Evolutionary conservation across 2,329 filamentous ascomycete species (phyloP), one percentile per base, ranked within the genome.

Genomic region (Cladosporium sp.): DNA sequence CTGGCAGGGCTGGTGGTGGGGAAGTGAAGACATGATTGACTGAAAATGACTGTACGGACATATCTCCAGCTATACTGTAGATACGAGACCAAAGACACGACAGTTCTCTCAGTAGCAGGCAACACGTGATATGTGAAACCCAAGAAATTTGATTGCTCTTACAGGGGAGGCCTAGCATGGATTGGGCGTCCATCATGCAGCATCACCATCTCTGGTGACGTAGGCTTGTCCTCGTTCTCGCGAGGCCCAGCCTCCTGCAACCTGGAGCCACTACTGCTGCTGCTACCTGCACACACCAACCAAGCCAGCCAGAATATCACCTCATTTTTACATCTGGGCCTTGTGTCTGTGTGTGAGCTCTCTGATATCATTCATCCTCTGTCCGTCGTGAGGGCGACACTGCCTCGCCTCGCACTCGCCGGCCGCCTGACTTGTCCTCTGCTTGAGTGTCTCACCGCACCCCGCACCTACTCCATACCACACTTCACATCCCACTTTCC

Each of bases 361-460:
- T 36, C 32, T 36, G 32, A 36, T 36, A 36, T 36, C 32, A 36
- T 36, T 36, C 15, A 7, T 7, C 32, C 15, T 11, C 32, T 36
- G 32, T 7, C 32, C 32, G 15, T 7, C 8, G 32, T n/a, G 9
- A 27, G 22, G 22, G 22, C 22, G 22, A 27, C 22, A 9, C 9
- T 9, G 22, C 9, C 22, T 27, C n/a, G n/a, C n/a, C 22, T 27
- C 22, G 22, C 22, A 27, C 22, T 27, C 32, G 15, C 15, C n/a
- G 11, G 30, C 11, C 32, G 32, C 13, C 32, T 17, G 32, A 36
- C 32, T n/a, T 32, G 13, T 36, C 32, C 32, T 36, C 22, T 27
- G 22, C 22, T 9, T 27, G 22, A 27, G 22, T 22, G 37, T 48
- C 37, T 41, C 45, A 48, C 44, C 36, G 27, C 44, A 38, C 44